These are phyloP conservation scores for Colletotrichum cereale DNA, from an alignment of 2,329 filamentous ascomycete genomes.

Conservation along the genomic window DNA sequence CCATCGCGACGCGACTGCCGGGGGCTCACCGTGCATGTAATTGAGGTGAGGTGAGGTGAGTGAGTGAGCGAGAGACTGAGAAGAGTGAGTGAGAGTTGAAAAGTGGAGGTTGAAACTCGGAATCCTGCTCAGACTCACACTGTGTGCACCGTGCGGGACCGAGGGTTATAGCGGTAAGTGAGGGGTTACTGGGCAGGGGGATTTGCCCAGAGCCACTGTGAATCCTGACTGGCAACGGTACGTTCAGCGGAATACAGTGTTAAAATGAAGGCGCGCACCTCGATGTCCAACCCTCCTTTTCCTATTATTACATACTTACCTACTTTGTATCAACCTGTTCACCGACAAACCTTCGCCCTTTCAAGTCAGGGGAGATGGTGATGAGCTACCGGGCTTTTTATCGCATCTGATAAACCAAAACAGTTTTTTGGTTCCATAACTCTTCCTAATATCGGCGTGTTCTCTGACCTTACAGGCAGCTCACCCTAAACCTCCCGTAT, in stretches of 20 bases:
- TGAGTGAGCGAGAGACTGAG: neutral
- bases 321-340: neutral
- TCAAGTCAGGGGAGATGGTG: neutral
- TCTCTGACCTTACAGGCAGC: neutral
- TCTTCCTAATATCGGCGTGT: neutral
- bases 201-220: neutral
- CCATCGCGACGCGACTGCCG: conserved; percentile 7
- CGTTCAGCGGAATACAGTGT: neutral
- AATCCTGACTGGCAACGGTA: too few relatives aligned
- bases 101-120: neutral
- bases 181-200: neutral
- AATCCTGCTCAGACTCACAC: neutral
- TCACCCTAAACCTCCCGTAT: neutral
- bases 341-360: neutral
- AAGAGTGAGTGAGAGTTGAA: conserved; percentile 5
- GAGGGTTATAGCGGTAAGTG: neutral
- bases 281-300: neutral
- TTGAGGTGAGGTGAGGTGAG: neutral
- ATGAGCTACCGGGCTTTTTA: too few relatives aligned
- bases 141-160: neutral
- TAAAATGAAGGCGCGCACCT: neutral
- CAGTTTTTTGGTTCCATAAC: accelerated
- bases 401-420: neutral
- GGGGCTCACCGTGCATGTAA: neutral
- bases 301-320: too few relatives aligned